Evolutionary conservation across 192 early-diverging fungal genomes (phyloP), one percentile per base, ranked within the genome.

Genomic region (Coemansia aciculifera): DNA sequence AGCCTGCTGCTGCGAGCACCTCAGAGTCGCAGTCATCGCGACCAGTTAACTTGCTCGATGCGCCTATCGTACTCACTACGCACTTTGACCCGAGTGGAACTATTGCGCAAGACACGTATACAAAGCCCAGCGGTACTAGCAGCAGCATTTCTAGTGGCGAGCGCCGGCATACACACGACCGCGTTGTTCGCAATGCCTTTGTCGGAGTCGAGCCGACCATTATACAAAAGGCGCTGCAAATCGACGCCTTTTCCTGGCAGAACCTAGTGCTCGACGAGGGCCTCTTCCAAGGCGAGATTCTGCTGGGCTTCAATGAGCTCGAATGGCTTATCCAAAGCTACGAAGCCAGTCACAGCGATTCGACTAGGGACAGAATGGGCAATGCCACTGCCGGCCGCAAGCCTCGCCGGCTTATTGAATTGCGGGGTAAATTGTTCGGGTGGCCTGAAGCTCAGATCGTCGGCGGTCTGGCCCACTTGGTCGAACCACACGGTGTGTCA

Each of bases 401-500:
- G 46, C 9, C 36, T 9, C 67, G 76, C 44, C 40, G 75, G 36
- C 65, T 83, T 21, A 43, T 83, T 34, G 72, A 77, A 64, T 56
- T 78, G 63, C 76, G 72, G 49, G 75, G 76, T 34, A 63, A 63
- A 57, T 62, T 83, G 21, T 66, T 63, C 3, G 72, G 72, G 1
- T 68, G 69, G 72, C 46, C 61, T 5, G 75, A 62, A 11, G 27
- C 40, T 2, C 43, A 39, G 24, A 40, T 67, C 2, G 54, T 71
- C 57, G 36, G 46, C 39, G 80, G 75, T 2, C 62, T 78, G 29
- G 76, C 68, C 38, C 80, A 83, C 31, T 27, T 83, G 43, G 76
- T 83, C 6, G 86, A 89, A 17, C 87, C 86, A 1, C 68, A 62
- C 6, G 94, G 95, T 12, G 71, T 93, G 9, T 94, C 92, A 0